These are phyloP conservation scores for Paecilomyces sp. DNA, from an alignment of 2,329 filamentous ascomycete species.

Conservation along the genomic window DNA sequence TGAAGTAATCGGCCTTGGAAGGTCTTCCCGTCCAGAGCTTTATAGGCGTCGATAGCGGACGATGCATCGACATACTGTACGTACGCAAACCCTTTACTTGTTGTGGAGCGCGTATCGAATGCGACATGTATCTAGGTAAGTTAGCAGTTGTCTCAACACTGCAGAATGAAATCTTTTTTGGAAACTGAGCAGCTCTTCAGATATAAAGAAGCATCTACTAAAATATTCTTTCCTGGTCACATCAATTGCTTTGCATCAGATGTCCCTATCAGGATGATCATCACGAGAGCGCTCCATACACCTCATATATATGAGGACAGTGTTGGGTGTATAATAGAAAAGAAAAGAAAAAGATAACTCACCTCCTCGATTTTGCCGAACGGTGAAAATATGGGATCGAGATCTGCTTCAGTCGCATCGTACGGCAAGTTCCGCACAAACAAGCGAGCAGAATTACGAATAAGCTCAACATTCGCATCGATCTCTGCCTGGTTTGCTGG, in stretches of 20 bases:
- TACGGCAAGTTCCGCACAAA: conserved; percentile 90
- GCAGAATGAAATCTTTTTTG: conserved; percentile 2
- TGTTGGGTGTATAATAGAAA: conserved; percentile 6
- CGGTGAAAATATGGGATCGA: conserved; percentile 60
- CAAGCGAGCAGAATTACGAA: conserved; percentile 67
- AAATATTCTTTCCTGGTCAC: conserved; percentile 84
- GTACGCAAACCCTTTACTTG: conserved; percentile 85
- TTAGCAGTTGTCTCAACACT: conserved; percentile 33
- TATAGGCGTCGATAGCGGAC: conserved; percentile 71
- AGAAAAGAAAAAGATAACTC: conserved; percentile 37
- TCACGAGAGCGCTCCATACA: conserved; percentile 55
- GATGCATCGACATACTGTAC: conserved; percentile 68
- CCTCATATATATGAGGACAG: neutral
- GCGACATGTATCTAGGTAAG: conserved; percentile 73
- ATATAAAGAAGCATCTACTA: conserved; percentile 98
- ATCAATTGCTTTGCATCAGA: conserved; percentile 94
- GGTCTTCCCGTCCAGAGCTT: conserved; percentile 70
- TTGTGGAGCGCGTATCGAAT: conserved; percentile 59
- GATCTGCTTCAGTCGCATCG: conserved; percentile 66
- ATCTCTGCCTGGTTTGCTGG: conserved; percentile 14
- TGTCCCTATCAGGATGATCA: conserved; percentile 99
- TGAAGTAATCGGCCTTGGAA: conserved; percentile 93
- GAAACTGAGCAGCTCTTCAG: conserved; percentile 52
- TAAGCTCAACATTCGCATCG: conserved; percentile 50
- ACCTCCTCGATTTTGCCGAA: conserved; percentile 84